A percentile compares a stretch with the other conserved stretches of the same genome.
These are phyloP conservation scores for Raphanus hybrid DNA, from an alignment of 441 rosid species.

Conservation along the genomic window DNA sequence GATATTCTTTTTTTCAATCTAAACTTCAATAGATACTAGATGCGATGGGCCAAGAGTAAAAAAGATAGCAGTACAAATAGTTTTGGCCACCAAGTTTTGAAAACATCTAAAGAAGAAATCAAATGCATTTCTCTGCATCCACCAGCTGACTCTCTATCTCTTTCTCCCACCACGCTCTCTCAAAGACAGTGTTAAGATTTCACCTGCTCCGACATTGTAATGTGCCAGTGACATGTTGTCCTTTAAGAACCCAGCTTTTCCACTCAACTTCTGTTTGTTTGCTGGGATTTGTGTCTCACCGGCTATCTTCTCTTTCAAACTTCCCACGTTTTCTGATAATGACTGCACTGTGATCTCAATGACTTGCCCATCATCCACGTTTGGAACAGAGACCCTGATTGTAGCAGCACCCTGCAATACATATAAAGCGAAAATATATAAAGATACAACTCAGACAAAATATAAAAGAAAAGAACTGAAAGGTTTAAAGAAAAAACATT, in stretches of 20 bases:
- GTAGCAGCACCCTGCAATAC: slow-evolving; percentile 71
- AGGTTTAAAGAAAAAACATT: slow-evolving; percentile 17
- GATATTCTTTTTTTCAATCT: too few relatives aligned
- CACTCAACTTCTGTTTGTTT: slow-evolving; percentile 97
- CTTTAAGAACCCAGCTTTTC: slow-evolving; percentile 95
- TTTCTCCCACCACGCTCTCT: slow-evolving; percentile 98
- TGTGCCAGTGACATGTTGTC: slow-evolving; percentile 95
- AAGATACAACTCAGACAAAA: neutral
- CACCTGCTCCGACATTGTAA: slow-evolving; percentile 84
- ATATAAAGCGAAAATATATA: neutral
- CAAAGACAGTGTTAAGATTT: slow-evolving; percentile 49
- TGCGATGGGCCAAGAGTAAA: too few relatives aligned
- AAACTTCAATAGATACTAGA: too few relatives aligned
- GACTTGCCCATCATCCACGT: slow-evolving; percentile 72
- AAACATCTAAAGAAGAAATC: slow-evolving; percentile 28
- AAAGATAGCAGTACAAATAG: slow-evolving; percentile 5
- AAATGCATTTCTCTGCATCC: slow-evolving; percentile 32
- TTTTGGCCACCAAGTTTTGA: slow-evolving; percentile 21
- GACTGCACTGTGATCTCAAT: slow-evolving; percentile 86
- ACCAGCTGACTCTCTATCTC: slow-evolving; percentile 54
- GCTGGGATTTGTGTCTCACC: slow-evolving; percentile 95
- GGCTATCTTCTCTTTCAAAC: slow-evolving; percentile 97
- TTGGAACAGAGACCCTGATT: slow-evolving; percentile 76
- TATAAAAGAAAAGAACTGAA: neutral
- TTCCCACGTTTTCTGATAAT: slow-evolving; percentile 81